Evolutionary conservation across 441 rosid species (phyloP).

Genomic region (Cnidoscolus chayamansa): DNA sequence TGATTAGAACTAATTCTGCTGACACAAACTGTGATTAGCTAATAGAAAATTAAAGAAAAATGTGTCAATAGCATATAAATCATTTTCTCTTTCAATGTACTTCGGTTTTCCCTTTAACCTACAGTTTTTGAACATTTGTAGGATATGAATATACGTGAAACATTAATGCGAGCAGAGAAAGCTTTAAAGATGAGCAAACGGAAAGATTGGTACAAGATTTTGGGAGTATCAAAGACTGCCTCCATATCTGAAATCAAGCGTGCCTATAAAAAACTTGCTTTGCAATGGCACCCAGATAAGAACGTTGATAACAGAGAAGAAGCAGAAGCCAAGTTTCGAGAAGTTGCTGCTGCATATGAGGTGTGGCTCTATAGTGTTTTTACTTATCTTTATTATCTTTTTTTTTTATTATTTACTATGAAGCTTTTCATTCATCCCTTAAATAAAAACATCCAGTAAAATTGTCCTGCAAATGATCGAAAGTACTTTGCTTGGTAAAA

Average conservation of each 20-base stretch:
- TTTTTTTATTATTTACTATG: background rate
- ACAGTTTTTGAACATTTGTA: constrained; percentile 23
- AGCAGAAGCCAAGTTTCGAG: constrained; percentile 83
- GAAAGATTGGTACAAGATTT: constrained; percentile 91
- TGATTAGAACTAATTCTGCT: background rate
- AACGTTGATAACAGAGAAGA: constrained; percentile 87
- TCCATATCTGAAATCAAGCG: constrained; percentile 74
- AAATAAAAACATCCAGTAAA: background rate
- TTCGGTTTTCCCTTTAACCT: background rate
- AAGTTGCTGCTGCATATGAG: constrained; percentile 97
- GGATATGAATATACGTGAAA: constrained; percentile 82
- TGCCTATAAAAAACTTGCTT: constrained; percentile 93
- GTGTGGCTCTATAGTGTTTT: constrained; percentile 27
- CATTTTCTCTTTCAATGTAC: background rate
- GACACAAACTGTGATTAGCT: background rate
- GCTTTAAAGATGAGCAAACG: constrained; percentile 94
- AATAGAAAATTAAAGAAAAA: background rate
- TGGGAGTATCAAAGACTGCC: constrained; percentile 78
- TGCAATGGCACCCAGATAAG: constrained; percentile 99
- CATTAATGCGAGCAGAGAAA: constrained; percentile 81
- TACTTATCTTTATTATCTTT: no score
- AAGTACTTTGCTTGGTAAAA: background rate
- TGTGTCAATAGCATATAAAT: background rate
- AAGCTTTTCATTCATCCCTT: background rate
- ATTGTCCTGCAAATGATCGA: background rate